A percentile compares a stretch with the other conserved stretches of the same genome.
Conservation (phyloP, 306 rosid genomes). For the Vicia faba region DNA sequence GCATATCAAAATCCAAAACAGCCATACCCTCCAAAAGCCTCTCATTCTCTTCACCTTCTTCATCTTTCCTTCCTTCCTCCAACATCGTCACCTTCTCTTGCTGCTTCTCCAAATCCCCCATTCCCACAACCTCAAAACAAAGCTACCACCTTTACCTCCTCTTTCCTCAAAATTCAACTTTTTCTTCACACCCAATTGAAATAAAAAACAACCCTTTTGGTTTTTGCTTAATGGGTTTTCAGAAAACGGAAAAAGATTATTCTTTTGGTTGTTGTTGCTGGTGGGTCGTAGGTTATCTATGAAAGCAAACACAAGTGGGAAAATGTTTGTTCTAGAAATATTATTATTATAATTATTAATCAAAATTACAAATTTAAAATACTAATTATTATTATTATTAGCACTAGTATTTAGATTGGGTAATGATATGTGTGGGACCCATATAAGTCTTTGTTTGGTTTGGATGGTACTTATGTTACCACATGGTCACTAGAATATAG, state of each 20-base stretch:
- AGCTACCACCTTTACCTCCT: conserved; percentile 28
- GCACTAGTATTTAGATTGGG: conserved; percentile 42
- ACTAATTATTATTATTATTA: neutral
- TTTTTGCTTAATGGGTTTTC: conserved; percentile 39
- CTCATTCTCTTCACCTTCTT: conserved; percentile 50
- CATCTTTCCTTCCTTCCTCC: conserved; percentile 33
- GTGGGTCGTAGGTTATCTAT: conserved; percentile 37
- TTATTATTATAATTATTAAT: conserved; percentile 1
- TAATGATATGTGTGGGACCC: conserved; percentile 53
- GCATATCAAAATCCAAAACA: conserved; percentile 82
- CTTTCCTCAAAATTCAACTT: conserved; percentile 28
- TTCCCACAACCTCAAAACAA: conserved; percentile 39
- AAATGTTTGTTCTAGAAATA: conserved; percentile 16
- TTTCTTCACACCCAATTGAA: conserved; percentile 14
- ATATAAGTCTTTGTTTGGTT: conserved; percentile 1
- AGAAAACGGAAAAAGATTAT: conserved; percentile 16
- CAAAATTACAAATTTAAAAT: too few relatives aligned
- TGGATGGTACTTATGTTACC: conserved; percentile 42
- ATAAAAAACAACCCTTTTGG: conserved; percentile 21
- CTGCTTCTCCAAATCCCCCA: conserved; percentile 88
- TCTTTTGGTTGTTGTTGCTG: conserved; percentile 15
- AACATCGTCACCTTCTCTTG: conserved; percentile 42
- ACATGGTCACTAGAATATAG: conserved; percentile 43
- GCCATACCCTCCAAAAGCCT: conserved; percentile 63
- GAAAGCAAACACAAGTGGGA: conserved; percentile 36